phyloP scores from a whole-genome alignment of 2,329 filamentous ascomycete genomes.

The Aspergillus sp. region DNA sequence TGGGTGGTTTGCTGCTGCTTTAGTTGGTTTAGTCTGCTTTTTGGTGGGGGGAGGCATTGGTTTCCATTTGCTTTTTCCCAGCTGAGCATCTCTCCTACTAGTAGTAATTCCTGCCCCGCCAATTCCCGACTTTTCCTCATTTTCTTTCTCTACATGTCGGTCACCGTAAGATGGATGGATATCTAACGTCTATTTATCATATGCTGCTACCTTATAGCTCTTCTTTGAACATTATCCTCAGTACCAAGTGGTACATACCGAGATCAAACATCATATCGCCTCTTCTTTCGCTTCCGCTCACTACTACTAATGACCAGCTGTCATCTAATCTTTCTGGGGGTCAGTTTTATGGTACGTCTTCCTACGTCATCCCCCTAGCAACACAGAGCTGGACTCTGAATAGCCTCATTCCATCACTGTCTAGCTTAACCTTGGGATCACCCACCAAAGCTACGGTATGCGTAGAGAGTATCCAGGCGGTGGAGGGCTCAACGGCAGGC shows the following conservation, averaged over 20 bases:
- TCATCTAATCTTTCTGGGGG: not conserved
- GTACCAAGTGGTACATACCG: too few relatives aligned
- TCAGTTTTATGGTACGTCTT: not conserved
- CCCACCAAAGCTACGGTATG: not conserved
- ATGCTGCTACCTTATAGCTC: not conserved
- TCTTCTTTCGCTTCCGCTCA: too few relatives aligned
- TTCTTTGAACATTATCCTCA: too few relatives aligned
- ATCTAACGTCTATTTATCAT: not conserved
- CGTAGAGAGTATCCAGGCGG: not conserved
- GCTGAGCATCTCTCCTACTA: not conserved
- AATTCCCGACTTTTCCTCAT: not conserved
- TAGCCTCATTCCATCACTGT: not conserved
- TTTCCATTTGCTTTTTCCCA: too few relatives aligned
- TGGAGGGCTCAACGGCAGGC: slow-evolving; percentile 1
- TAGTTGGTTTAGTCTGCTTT: not conserved
- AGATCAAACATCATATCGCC: not conserved
- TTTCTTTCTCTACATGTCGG: not conserved
- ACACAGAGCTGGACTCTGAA: not conserved
- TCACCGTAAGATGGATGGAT: not conserved
- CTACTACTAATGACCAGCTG: too few relatives aligned
- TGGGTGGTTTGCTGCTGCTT: not conserved
- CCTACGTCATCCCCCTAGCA: not conserved
- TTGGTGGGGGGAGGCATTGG: not conserved
- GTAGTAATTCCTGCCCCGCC: not conserved
- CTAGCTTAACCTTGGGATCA: not conserved